Percentiles rank a stretch among this genome's conserved stretches.
Evolutionary conservation across 2,329 filamentous ascomycete species (phyloP).

Genomic region (Emergomyces pasteurianus): DNA sequence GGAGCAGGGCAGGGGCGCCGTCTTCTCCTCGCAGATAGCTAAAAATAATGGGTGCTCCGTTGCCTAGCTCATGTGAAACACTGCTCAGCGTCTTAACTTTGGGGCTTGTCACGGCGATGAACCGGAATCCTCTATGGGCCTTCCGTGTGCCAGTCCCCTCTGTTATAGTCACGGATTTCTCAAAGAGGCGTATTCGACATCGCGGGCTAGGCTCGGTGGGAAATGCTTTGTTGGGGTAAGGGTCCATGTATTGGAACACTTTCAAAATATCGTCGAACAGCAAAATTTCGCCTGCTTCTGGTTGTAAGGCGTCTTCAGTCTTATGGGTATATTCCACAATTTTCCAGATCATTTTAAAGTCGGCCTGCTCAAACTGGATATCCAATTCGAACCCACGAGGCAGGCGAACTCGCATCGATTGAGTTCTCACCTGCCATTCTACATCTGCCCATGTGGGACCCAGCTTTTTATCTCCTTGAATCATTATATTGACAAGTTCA

Average conservation of each 20-base stretch:
- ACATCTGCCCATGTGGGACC: constrained; percentile 74
- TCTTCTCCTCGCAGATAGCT: constrained; percentile 63
- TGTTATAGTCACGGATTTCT: constrained; percentile 54
- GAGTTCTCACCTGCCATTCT: constrained; percentile 59
- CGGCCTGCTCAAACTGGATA: constrained; percentile 59
- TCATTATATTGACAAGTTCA: constrained; percentile 59
- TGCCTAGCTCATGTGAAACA: constrained; percentile 57
- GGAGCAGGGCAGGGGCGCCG: constrained; percentile 54
- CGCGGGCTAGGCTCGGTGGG: constrained; percentile 59
- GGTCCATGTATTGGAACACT: constrained; percentile 71
- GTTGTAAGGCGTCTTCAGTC: constrained; percentile 58
- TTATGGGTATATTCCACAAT: constrained; percentile 77
- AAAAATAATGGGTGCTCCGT: constrained; percentile 60
- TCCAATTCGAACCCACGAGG: constrained; percentile 64
- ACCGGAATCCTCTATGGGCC: constrained; percentile 66
- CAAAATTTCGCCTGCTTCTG: constrained; percentile 55
- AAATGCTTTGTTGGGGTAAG: constrained; percentile 59
- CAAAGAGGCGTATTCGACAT: constrained; percentile 66
- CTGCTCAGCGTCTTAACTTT: constrained; percentile 66
- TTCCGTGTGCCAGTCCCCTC: constrained; percentile 61
- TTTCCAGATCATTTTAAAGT: constrained; percentile 67
- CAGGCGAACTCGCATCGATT: constrained; percentile 55
- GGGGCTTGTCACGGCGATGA: constrained; percentile 66
- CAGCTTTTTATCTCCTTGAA: constrained; percentile 55
- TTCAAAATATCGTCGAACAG: constrained; percentile 58